These are phyloP conservation scores for Xylaria sp. DNA, from an alignment of 2,329 filamentous ascomycete species.

Conservation along the genomic window DNA sequence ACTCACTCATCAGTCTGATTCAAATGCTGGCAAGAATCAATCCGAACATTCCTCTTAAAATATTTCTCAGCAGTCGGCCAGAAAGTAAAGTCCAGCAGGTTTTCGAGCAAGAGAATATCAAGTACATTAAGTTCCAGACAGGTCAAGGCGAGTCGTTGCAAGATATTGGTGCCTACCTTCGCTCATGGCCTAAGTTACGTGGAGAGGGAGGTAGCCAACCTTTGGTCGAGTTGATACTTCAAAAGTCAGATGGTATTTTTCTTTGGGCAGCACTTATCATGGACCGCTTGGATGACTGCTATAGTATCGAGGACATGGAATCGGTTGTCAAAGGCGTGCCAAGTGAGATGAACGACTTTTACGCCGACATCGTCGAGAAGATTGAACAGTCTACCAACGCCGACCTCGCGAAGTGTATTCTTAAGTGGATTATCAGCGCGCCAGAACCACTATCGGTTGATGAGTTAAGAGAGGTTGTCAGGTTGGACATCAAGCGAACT, in stretches of 20 bases:
- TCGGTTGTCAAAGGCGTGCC: background rate
- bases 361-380: background rate
- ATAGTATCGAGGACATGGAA: background rate
- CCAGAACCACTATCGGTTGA: background rate
- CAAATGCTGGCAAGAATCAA: slow-evolving; percentile 2
- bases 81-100: background rate
- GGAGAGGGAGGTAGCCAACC: background rate
- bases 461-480: background rate
- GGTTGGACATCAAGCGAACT: background rate
- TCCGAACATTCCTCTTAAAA: background rate
- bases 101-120: background rate
- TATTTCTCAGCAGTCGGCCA: background rate
- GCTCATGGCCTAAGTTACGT: background rate
- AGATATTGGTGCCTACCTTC: background rate
- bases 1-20: background rate
- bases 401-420: background rate
- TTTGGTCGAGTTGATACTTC: background rate
- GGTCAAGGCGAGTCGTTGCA: background rate
- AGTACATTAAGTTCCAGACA: background rate
- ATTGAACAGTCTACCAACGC: background rate
- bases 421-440: background rate
- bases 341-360: background rate
- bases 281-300: background rate
- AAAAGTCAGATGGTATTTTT: background rate
- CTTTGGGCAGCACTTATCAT: background rate